Evolutionary conservation across 768 basidiomycete genomes (phyloP), one percentile per base, ranked within the genome.

Genomic region (Goffeauzyma gilvescens): DNA sequence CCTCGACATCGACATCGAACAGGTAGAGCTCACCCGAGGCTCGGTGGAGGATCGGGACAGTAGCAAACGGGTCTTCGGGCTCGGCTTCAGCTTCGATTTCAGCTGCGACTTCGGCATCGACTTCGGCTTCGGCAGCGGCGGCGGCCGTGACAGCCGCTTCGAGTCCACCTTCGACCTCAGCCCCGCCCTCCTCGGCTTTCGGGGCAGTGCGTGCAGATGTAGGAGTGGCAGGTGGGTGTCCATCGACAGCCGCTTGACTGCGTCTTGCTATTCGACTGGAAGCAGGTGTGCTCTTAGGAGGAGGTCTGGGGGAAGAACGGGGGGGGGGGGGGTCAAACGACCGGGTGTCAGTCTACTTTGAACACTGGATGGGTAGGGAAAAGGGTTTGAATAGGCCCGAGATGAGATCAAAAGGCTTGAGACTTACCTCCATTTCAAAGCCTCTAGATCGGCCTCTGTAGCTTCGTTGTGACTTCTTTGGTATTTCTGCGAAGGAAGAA

Each of bases 371-470:
- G n/a, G n/a, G n/a, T n/a, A n/a, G n/a, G n/a, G n/a, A n/a, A n/a
- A n/a, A n/a, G n/a, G n/a, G n/a, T n/a, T n/a, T n/a, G n/a, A n/a
- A n/a, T n/a, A n/a, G n/a, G n/a, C n/a, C n/a, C n/a, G n/a, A n/a
- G n/a, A n/a, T n/a, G n/a, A n/a, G n/a, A n/a, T n/a, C n/a, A n/a
- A n/a, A n/a, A n/a, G n/a, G n/a, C n/a, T n/a, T n/a, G n/a, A n/a
- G 18, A 72, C 80, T 63, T 53, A 86, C 81, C 71, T 71, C 73
- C 78, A 81, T 17, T 81, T 74, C 55, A 95, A 83, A 55, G 82
- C 74, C 24, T 78, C 73, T 26, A 95, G 67, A 24, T 81, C 76
- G 1, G 69, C 64, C 53, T 84, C 79, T 23, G 60, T 63, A 14
- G 78, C 72, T 46, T 69, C 72, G 42, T 82, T 78, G 9, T 82